Conservation (phyloP, 148 eudicot species). For the Fagopyrum tataricum region DNA sequence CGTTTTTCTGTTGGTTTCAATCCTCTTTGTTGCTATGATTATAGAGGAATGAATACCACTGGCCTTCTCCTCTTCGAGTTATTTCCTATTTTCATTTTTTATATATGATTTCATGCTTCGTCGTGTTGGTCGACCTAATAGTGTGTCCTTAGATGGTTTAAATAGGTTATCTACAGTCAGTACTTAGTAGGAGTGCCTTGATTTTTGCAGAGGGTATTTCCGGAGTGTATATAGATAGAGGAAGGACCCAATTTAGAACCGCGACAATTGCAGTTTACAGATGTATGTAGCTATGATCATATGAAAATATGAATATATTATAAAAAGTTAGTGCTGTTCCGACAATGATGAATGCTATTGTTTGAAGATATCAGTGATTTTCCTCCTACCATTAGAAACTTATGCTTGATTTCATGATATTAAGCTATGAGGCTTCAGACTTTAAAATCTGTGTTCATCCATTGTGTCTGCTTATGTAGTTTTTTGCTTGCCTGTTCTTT, state of each 20-base stretch:
- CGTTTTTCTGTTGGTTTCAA: not conserved
- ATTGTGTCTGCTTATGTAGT: not conserved
- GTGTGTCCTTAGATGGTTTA: too few species aligned
- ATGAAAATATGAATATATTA: not conserved
- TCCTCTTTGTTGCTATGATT: not conserved
- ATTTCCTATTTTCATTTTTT: not conserved
- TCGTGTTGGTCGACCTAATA: not conserved
- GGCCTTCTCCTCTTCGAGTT: not conserved
- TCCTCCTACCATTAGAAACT: too few species aligned
- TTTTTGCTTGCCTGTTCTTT: conserved; percentile 9
- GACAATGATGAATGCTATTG: not conserved
- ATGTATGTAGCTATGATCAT: not conserved
- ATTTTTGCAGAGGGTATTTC: not conserved
- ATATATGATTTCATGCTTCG: not conserved
- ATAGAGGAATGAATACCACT: not conserved
- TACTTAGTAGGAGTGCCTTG: not conserved
- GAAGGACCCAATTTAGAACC: not conserved
- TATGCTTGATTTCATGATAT: too few species aligned
- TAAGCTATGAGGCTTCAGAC: not conserved
- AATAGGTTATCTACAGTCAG: not conserved
- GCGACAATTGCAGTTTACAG: not conserved
- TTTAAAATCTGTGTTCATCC: not conserved
- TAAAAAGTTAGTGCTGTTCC: not conserved
- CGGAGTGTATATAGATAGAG: not conserved
- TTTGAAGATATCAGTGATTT: too few species aligned